Evolutionary conservation across 805 yeast genomes (phyloP), one percentile per base, ranked within the genome.

Genomic region (Diddensiella transvaalensis): DNA sequence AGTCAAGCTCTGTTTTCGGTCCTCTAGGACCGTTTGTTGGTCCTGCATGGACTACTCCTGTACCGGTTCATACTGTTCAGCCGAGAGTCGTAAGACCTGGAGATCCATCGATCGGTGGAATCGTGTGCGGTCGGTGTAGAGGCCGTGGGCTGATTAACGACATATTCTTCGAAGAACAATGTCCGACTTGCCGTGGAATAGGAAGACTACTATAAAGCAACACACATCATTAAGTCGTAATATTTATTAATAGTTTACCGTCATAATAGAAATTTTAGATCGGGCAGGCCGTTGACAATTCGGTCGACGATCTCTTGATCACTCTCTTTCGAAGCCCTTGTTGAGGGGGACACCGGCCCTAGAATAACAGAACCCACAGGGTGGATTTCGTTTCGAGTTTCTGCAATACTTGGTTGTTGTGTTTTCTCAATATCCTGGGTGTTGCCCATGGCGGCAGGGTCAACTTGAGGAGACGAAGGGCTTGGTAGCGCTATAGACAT

Each of bases 101-200:
- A 1, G 95, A 87, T 58, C 91, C 93, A 1, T 58, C 81, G 26
- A 62, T 77, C 53, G 95, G 96, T 0, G 95, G 96, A 0, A 63
- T 72, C 0, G 55, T 82, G 2, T 87, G 96, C 67, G 87, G 87
- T 0, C 69, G 79, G 44, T 87, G 95, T 58, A 60, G 83, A 47
- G 93, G 93, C 1, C 51, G 74, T 1, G 93, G 95, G 1, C 56
- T 72, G 47, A 70, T 75, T 1, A 66, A 68, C 22, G 77, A 79
- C 57, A 68, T 85, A 26, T 59, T 85, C 6, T 87, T 82, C 58
- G 74, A 77, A 36, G 84, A 81, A 46, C 63, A 74, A 3, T 87
- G 95, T 59, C 73, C 77, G 2, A 70, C 77, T 2, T 86, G 95
- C 61, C 65, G 67, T 32, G 93, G 95, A 1, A 60, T 84, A 35